Conservation (phyloP, 805 yeast genomes). For the Metschnikowia sp. region DNA sequence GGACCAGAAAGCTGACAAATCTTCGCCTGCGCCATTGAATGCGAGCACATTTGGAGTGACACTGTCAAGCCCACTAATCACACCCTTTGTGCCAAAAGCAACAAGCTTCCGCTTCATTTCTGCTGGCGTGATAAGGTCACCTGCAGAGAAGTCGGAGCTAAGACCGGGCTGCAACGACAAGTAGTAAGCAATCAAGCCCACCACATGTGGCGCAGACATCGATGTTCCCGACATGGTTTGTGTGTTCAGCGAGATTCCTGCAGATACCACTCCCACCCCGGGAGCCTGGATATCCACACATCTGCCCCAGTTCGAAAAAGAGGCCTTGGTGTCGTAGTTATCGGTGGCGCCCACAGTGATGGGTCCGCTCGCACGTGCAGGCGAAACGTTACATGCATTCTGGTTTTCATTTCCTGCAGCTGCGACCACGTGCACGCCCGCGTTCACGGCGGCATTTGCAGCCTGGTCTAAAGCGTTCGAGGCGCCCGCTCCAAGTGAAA, state of each 20-base stretch:
- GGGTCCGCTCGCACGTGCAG: conserved; percentile 74
- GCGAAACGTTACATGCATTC: conserved; percentile 81
- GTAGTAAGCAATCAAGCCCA: conserved; percentile 58
- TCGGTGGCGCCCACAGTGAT: conserved; percentile 93
- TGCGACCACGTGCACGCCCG: conserved; percentile 88
- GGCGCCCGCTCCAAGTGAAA: conserved; percentile 92
- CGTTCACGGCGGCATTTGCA: conserved; percentile 82
- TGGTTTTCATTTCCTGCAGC: conserved; percentile 95
- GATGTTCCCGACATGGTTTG: conserved; percentile 63
- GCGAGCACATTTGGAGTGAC: conserved; percentile 61
- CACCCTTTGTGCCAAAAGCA: conserved; percentile 43
- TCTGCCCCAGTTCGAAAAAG: conserved; percentile 90
- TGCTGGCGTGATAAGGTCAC: conserved; percentile 40
- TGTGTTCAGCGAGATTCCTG: conserved; percentile 8
- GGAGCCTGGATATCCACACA: conserved; percentile 98
- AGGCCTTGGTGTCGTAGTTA: conserved; percentile 82
- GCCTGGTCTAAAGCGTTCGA: conserved; percentile 84
- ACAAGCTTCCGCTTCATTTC: conserved; percentile 42
- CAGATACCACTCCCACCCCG: conserved; percentile 79
- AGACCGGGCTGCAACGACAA: conserved; percentile 27
- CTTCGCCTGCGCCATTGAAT: too few species aligned
- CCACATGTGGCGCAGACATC: conserved; percentile 72
- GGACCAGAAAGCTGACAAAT: too few species aligned
- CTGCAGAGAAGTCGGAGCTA: conserved; percentile 26
- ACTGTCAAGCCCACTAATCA: conserved; percentile 45